A percentile compares a stretch with the other conserved stretches of the same genome.
phyloP scores from a whole-genome alignment of 2,329 filamentous ascomycete species.

The Verticillium zaregamsianum region DNA sequence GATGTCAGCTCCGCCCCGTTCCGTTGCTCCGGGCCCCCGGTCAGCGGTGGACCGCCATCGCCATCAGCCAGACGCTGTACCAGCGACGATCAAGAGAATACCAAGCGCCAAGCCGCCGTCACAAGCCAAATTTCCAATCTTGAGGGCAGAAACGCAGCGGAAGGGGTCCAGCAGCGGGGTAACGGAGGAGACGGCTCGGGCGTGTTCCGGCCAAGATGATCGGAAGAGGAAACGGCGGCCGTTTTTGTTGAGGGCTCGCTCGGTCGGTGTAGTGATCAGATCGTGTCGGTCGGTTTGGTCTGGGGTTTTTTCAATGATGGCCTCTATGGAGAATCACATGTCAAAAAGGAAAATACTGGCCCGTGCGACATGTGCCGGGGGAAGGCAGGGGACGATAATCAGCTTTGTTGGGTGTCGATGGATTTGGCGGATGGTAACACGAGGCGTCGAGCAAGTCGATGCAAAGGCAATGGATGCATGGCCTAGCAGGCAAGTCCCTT shows the following conservation, averaged over 20 bases:
- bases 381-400: not conserved
- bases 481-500: too few species aligned
- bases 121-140: not conserved
- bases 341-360: not conserved
- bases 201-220: not conserved
- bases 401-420: not conserved
- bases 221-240: not conserved
- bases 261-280: not conserved
- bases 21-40: not conserved
- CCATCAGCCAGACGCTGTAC: not conserved
- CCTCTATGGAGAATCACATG: not conserved
- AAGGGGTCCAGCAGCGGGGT: not conserved
- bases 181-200: not conserved
- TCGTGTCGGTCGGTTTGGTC: not conserved
- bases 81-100: not conserved
- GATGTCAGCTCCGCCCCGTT: not conserved
- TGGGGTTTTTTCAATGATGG: not conserved
- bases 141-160: not conserved
- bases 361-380: not conserved
- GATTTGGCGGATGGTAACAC: not conserved
- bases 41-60: not conserved
- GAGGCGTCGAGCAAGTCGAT: too few species aligned
- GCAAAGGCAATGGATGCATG: too few species aligned
- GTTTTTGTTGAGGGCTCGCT: not conserved
- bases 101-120: not conserved